phyloP scores from a whole-genome alignment of 306 rosid genomes.

The Canavalia gladiata region DNA sequence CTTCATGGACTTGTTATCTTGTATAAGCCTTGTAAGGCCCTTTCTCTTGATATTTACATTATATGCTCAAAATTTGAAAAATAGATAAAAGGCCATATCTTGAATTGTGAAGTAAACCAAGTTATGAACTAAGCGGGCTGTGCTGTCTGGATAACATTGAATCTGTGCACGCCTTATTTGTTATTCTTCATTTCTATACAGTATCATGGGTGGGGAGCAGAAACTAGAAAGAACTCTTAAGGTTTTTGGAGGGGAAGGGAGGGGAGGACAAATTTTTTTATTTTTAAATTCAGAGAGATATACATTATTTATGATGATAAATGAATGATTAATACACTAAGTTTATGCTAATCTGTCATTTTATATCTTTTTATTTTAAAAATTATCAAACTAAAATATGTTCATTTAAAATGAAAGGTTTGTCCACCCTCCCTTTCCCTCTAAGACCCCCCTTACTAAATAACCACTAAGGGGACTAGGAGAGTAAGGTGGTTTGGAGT shows the following conservation, averaged over 20 bases:
- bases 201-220: constrained; percentile 3
- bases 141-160: constrained; percentile 12
- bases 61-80: background rate
- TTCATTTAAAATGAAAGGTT: too few species aligned
- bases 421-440: too few species aligned
- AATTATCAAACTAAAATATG: too few species aligned
- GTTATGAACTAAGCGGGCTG: background rate
- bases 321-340: too few species aligned
- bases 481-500: background rate
- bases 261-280: too few species aligned
- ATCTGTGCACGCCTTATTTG: background rate
- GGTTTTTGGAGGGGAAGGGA: too few species aligned
- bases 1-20: background rate
- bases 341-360: too few species aligned
- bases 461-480: too few species aligned
- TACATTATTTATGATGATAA: too few species aligned
- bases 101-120: constrained; percentile 26
- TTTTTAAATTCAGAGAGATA: too few species aligned
- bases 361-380: too few species aligned
- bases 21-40: background rate
- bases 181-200: constrained; percentile 7
- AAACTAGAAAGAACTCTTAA: background rate
- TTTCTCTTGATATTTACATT: constrained; percentile 15
- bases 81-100: background rate
- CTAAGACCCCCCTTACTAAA: too few species aligned